These are phyloP conservation scores for Phytopythium cucurbitacearum DNA, from an alignment of 352 stramenopile genomes.

Conservation along the genomic window DNA sequence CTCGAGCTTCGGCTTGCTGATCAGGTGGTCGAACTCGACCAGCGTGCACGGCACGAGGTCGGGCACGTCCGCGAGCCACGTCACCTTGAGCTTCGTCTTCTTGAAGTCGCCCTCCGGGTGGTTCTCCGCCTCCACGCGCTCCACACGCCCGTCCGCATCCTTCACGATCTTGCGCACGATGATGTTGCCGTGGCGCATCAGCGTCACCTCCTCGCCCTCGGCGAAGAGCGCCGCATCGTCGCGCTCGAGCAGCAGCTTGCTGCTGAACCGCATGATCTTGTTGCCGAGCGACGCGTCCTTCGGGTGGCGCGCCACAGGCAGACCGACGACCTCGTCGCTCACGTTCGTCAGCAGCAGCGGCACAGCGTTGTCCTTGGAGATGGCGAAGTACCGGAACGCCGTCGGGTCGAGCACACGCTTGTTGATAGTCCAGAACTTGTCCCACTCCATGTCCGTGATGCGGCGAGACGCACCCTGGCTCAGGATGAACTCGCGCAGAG, in stretches of 20 bases:
- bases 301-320: conserved; percentile 68
- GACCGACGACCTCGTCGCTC: conserved; percentile 42
- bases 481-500: conserved; percentile 97
- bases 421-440: conserved; percentile 99
- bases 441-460: conserved; percentile 99
- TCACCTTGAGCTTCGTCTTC: conserved; percentile 96
- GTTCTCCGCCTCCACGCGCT: conserved; percentile 69
- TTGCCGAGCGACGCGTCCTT: conserved; percentile 78
- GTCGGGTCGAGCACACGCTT: conserved; percentile 97
- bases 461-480: conserved; percentile 94
- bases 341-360: conserved; percentile 87
- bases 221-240: conserved; percentile 93
- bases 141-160: conserved; percentile 41
- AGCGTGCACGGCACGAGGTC: conserved; percentile 89
- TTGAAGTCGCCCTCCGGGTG: conserved; percentile 89
- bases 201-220: conserved; percentile 95
- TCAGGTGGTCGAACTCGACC: conserved; percentile 98
- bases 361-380: conserved; percentile 89
- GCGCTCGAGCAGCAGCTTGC: conserved; percentile 92
- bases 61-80: conserved; percentile 92
- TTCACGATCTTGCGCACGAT: conserved; percentile 76
- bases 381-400: conserved; percentile 95
- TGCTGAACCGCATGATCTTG: conserved; percentile 87
- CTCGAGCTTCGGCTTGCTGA: conserved; percentile 98
- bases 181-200: conserved; percentile 97